Base-by-base conservation (phyloP, 1,284 basidiomycete species). In the Sphaerobolus stellatus region DNA sequence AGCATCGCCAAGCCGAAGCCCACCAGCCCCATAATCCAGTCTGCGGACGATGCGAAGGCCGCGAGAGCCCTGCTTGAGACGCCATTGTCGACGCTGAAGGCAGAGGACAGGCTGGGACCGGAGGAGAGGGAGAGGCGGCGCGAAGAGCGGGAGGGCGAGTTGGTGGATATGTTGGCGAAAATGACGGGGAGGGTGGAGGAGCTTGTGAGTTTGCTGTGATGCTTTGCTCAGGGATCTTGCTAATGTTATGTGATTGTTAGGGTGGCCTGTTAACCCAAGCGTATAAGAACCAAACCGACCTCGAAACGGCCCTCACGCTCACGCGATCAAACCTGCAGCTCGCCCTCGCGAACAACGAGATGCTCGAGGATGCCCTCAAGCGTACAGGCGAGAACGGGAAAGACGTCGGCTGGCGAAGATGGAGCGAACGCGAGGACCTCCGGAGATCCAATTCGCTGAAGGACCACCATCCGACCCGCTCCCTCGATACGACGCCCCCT, bases 341-440 rank as follows among this genome's bases (percentile, higher is more conserved):
- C 55, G 88, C 93, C 2, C 84, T 92, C 51, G 84, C 88, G n/a
- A 95, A 95, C 67, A 92, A 91, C 63, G 93, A 95, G 65, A 94
- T 95, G 92, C 83, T 95, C 7, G 93, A 95, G 68, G 92, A 92
- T 56, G 90, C 91, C 16, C 28, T 43, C 13, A 84, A 81, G 64
- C 79, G 82, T 22, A 80, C 84, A 55, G 77, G 75, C 2, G 72
- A 73, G 24, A 76, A 71, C 33, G 73, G 79, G 13, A 80, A 76
- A 60, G 86, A 89, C 59, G 77, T 91, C 2, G 89, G 89, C 6
- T 91, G 89, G 88, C 79, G 83, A 44, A 78, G 88, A 48, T 79
- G 74, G 63, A 81, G 78, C 61, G 77, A 75, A 3, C 76, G 75
- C 43, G 77, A 80, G 56, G 68, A 58, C 54, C 58, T 75, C 64